Conservation (phyloP, 1,284 basidiomycete species). For the Heliocybe sulcata region DNA sequence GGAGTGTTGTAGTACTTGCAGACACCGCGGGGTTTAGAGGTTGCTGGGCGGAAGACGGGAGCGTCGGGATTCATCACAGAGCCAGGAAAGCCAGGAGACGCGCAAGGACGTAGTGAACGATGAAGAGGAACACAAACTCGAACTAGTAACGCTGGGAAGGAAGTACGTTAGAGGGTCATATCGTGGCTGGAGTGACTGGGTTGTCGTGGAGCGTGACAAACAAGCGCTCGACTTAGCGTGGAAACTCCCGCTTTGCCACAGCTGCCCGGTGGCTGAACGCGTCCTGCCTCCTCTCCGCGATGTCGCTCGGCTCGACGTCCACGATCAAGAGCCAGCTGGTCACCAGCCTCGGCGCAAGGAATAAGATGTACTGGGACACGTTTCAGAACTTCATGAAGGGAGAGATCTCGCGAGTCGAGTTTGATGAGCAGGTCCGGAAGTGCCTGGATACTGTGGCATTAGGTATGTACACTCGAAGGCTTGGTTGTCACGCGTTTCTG, state of each 20-base stretch:
- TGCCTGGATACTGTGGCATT: slow-evolving; percentile 57
- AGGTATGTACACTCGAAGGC: slow-evolving; percentile 26
- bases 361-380: slow-evolving; percentile 52
- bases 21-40: slow-evolving; percentile 55
- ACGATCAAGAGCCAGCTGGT: slow-evolving; percentile 64
- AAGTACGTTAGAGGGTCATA: background rate
- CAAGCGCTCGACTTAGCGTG: background rate
- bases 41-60: slow-evolving; percentile 37
- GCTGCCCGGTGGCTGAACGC: background rate
- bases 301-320: slow-evolving; percentile 74
- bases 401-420: slow-evolving; percentile 62
- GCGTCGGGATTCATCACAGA: background rate
- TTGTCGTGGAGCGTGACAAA: background rate
- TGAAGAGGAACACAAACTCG: background rate
- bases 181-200: slow-evolving; percentile 1
- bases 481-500: background rate
- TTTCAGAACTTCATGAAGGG: slow-evolving; percentile 63
- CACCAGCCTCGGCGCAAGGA: slow-evolving; percentile 51
- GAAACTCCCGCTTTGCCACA: background rate
- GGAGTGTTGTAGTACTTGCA: slow-evolving; percentile 53
- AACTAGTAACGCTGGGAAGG: background rate
- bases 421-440: slow-evolving; percentile 62
- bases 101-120: background rate
- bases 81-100: background rate
- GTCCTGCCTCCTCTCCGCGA: slow-evolving; percentile 17